These are phyloP conservation scores for Stachybotrys chartarum DNA, from an alignment of 2,329 filamentous ascomycete genomes.

Conservation along the genomic window DNA sequence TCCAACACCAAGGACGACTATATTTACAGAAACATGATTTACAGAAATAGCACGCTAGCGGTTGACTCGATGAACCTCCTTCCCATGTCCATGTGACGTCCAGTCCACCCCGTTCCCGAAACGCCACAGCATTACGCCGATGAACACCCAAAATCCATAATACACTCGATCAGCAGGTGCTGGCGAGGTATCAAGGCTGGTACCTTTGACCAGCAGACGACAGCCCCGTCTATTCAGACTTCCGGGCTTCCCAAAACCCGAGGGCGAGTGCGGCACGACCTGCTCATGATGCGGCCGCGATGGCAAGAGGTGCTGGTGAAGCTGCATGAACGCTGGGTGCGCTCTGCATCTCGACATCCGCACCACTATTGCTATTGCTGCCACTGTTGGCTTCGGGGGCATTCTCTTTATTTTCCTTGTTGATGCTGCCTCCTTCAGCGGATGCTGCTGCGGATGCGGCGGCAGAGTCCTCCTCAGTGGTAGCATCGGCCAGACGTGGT, in stretches of 20 bases:
- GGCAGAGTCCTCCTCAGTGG: conserved; percentile 35
- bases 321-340: conserved; percentile 42
- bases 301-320: conserved; percentile 43
- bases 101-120: background rate
- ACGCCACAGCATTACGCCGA: background rate
- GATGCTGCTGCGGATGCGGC: conserved; percentile 28
- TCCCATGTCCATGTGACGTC: background rate
- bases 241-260: background rate
- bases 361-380: conserved; percentile 33
- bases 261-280: background rate
- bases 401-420: conserved; percentile 61
- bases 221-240: background rate
- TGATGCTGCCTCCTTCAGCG: conserved; percentile 38
- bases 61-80: background rate
- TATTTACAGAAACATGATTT: background rate
- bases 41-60: background rate
- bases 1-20: background rate
- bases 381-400: conserved; percentile 41
- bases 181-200: no score
- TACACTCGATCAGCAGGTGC: no score
- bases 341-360: conserved; percentile 47
- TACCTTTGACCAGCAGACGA: background rate
- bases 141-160: no score
- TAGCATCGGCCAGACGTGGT: conserved; percentile 43
- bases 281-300: conserved; percentile 34